These are phyloP conservation scores for Mycocentrospora acerina DNA, from an alignment of 2,329 filamentous ascomycete species.

Conservation along the genomic window DNA sequence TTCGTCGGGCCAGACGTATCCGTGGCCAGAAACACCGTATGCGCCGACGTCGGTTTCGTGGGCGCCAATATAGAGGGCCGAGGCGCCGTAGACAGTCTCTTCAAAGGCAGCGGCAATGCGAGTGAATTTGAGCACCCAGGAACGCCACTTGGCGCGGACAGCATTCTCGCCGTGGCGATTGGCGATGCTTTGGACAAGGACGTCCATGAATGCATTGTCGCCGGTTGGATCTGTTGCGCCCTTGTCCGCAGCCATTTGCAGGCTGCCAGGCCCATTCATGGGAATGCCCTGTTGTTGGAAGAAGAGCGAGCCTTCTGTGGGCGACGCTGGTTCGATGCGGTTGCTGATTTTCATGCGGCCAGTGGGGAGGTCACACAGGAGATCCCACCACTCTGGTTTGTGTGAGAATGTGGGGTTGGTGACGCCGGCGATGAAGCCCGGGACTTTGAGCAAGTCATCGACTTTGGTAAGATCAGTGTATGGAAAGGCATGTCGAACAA, in stretches of 20 bases:
- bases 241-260: constrained; percentile 31
- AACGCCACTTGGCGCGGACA: constrained; percentile 87
- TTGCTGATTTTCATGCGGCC: constrained; percentile 94
- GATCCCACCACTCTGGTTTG: constrained; percentile 97
- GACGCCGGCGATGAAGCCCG: constrained; percentile 95
- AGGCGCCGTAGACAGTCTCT: constrained; percentile 91
- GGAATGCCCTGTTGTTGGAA: constrained; percentile 71
- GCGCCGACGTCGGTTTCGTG: constrained; percentile 58
- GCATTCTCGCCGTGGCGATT: constrained; percentile 83
- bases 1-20: constrained; percentile 93
- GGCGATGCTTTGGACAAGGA: constrained; percentile 79
- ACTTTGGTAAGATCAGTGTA: constrained; percentile 98
- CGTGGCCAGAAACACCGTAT: constrained; percentile 72
- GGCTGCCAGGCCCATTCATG: constrained; percentile 22
- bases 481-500: constrained; percentile 93
- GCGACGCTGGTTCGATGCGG: constrained; percentile 75
- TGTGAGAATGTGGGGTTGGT: constrained; percentile 96
- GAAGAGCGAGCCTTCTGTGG: constrained; percentile 82
- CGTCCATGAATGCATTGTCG: constrained; percentile 85
- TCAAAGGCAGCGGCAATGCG: constrained; percentile 92
- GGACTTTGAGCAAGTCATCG: constrained; percentile 91
- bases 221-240: constrained; percentile 69
- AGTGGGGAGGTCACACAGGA: constrained; percentile 88
- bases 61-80: constrained; percentile 80
- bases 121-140: constrained; percentile 93